Evolutionary conservation across 192 early-diverging fungal genomes (phyloP).

Genomic region (Linnemannia schmuckeri): DNA sequence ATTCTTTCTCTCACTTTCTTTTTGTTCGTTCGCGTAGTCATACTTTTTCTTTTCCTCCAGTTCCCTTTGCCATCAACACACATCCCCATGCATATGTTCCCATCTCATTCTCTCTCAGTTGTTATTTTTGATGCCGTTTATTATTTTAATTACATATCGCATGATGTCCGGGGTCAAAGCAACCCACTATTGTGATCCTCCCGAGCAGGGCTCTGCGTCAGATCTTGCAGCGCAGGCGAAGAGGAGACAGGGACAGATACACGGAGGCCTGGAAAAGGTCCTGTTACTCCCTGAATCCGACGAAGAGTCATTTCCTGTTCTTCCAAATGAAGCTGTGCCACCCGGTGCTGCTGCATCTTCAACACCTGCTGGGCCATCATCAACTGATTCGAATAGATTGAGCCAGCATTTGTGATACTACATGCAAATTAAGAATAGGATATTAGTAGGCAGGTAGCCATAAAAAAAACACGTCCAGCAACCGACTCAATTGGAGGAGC

Average conservation of each 20-base stretch:
- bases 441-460: neutral
- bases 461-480: neutral
- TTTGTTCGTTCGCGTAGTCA: neutral
- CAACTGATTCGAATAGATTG: constrained; percentile 36
- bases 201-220: neutral
- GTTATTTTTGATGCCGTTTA: neutral
- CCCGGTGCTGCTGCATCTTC: constrained; percentile 38
- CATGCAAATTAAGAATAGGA: neutral
- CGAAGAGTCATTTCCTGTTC: constrained; percentile 29
- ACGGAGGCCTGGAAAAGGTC: neutral
- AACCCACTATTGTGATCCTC: neutral
- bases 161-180: constrained; percentile 5
- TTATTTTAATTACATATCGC: neutral
- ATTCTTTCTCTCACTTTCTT: neutral
- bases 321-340: constrained; percentile 37
- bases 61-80: neutral
- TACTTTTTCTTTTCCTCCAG: neutral
- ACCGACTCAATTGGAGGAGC: neutral
- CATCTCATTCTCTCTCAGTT: neutral
- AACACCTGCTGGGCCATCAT: constrained; percentile 35
- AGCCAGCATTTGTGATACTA: constrained; percentile 34
- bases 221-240: neutral
- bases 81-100: neutral
- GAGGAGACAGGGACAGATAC: neutral
- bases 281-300: constrained; percentile 21